Conservation (phyloP, 169 alveolate species). For the Miamiensis avidus region DNA sequence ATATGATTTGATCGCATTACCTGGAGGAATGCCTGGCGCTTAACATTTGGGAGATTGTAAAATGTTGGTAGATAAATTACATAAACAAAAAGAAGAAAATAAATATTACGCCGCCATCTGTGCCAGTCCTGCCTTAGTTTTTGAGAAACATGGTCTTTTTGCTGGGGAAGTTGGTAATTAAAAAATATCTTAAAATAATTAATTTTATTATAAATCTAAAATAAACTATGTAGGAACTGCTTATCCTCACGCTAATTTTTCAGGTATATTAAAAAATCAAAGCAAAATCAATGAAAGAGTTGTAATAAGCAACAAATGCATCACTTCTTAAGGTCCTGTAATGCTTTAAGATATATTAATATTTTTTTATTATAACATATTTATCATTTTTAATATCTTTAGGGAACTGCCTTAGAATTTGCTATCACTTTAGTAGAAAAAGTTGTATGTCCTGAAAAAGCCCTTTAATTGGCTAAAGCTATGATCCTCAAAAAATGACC, state of each 20-base stretch:
- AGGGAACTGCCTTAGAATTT: background rate
- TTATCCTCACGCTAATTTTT: slow-evolving; percentile 49
- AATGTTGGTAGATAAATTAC: slow-evolving; percentile 46
- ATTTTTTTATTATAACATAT: background rate
- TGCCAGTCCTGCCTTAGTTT: slow-evolving; percentile 85
- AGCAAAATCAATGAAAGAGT: slow-evolving; percentile 39
- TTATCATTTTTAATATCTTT: no score
- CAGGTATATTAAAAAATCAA: slow-evolving; percentile 22
- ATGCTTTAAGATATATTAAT: no score
- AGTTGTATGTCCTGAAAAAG: background rate
- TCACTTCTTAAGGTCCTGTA: slow-evolving; percentile 64
- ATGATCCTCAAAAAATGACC: background rate
- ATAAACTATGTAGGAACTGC: slow-evolving; percentile 35
- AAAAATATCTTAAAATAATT: background rate
- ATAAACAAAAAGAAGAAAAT: slow-evolving; percentile 63
- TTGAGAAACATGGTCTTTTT: slow-evolving; percentile 80
- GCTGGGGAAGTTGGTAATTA: slow-evolving; percentile 48
- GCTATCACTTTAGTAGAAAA: background rate
- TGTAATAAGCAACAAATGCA: slow-evolving; percentile 46
- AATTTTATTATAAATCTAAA: no score
- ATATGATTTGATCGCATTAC: slow-evolving; percentile 75
- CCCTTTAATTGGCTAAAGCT: background rate
- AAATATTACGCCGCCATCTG: slow-evolving; percentile 86
- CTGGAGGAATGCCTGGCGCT: slow-evolving; percentile 84
- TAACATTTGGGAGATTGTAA: slow-evolving; percentile 47